phyloP scores from a whole-genome alignment of 1,284 basidiomycete genomes.

The Sanguinoderma infundibulare region DNA sequence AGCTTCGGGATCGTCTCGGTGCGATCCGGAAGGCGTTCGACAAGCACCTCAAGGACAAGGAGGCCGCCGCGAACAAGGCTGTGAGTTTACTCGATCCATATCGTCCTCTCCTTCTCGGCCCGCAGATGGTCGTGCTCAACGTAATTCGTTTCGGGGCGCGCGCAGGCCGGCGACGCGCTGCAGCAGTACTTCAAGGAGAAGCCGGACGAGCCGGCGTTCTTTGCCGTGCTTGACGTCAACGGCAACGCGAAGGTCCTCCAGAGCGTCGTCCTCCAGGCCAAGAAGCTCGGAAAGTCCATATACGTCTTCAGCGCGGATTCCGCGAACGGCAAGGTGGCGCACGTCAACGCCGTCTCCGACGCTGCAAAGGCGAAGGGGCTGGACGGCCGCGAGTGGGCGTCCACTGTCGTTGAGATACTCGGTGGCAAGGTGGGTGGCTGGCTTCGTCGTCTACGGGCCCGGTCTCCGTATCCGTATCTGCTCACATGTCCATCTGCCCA shows the following conservation, averaged over 20 bases:
- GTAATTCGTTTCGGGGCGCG: not conserved
- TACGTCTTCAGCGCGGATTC: conserved; percentile 88
- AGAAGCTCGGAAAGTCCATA: conserved; percentile 81
- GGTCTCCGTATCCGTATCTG: not conserved
- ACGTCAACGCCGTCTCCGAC: conserved; percentile 86
- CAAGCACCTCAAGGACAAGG: conserved; percentile 84
- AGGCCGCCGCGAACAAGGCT: conserved; percentile 79
- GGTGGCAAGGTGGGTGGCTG: conserved; percentile 81
- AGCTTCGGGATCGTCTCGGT: conserved; percentile 78
- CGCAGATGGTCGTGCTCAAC: not conserved
- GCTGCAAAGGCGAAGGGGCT: conserved; percentile 64
- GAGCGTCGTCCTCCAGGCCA: conserved; percentile 75
- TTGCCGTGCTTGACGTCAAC: conserved; percentile 73
- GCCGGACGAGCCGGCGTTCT: conserved; percentile 69
- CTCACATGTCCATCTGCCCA: not conserved
- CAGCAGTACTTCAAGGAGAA: conserved; percentile 79
- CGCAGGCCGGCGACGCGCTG: conserved; percentile 74
- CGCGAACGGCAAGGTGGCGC: conserved; percentile 79
- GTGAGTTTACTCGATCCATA: too few species aligned
- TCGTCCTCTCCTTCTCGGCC: not conserved
- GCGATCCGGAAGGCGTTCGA: conserved; percentile 84
- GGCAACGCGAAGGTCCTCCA: conserved; percentile 88
- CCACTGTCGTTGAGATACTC: conserved; percentile 74
- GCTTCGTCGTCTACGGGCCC: conserved; percentile 6
- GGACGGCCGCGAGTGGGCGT: conserved; percentile 86